phyloP scores from a whole-genome alignment of 805 yeast species.

The Starmerella sp. region DNA sequence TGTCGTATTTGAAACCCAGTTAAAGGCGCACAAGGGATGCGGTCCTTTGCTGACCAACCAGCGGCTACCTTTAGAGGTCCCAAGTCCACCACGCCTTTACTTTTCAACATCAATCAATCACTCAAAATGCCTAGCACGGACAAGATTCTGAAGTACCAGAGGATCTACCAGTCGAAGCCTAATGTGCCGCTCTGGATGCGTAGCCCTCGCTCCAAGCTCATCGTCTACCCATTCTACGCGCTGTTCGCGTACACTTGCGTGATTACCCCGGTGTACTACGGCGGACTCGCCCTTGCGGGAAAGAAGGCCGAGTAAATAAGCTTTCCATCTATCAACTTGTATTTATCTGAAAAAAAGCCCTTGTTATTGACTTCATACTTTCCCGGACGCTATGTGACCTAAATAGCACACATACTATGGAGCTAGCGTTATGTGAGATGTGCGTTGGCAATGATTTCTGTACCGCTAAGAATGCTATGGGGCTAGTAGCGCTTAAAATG shows the following conservation, averaged over 20 bases:
- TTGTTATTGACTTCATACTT: background rate
- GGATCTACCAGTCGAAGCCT: conserved; percentile 30
- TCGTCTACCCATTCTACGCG: conserved; percentile 71
- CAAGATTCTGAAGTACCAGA: conserved; percentile 27
- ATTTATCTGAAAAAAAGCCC: background rate
- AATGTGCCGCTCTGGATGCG: conserved; percentile 32
- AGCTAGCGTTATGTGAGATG: too few relatives aligned
- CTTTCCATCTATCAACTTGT: background rate
- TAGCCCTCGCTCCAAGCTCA: conserved; percentile 57
- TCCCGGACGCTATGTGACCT: background rate
- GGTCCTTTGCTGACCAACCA: conserved; percentile 14
- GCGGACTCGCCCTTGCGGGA: conserved; percentile 62
- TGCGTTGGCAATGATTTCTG: too few relatives aligned
- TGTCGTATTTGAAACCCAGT: background rate
- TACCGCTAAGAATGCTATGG: too few relatives aligned
- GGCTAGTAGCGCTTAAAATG: too few relatives aligned
- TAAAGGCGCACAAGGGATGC: background rate
- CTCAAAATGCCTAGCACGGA: conserved; percentile 17
- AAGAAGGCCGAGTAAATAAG: conserved; percentile 35
- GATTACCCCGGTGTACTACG: conserved; percentile 53
- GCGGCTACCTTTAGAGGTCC: background rate
- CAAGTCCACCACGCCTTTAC: background rate
- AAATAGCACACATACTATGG: background rate
- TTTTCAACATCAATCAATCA: background rate
- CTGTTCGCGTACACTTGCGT: conserved; percentile 54